Base-by-base conservation (phyloP, 768 basidiomycete species). In the Boletus sp. region DNA sequence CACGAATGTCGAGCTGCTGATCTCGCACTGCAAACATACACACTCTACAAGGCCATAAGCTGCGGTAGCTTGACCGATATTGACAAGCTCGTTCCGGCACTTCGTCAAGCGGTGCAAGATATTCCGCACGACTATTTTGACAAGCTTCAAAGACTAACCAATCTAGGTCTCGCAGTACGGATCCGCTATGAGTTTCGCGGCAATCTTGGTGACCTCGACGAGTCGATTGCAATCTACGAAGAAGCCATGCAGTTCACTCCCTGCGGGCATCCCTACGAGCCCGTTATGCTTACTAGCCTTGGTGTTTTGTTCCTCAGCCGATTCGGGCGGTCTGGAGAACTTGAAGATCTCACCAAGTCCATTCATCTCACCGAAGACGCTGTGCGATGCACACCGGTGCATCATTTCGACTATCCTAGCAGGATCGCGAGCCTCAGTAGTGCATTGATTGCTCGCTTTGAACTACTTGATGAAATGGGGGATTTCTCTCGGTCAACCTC, bases 111-210 rank as follows among this genome's bases (percentile, higher is more conserved):
- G 3, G 47, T 37, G 5, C 28, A 29, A 7, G 6, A 41, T 15
- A 12, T 15, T 35, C 50, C 47, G 5, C 28, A 37, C 0, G 39
- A 41, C 14, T 64, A 66, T 37, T 36, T 59, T 9, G 41, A 55
- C 32, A 55, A 40, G 39, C 24, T 40, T 11, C 18, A 8, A 18
- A 37, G 30, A n/a, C 29, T 63, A 2, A 50, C 14, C 50, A 67
- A 59, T 50, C 66, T 69, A 14, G 59, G 44, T 8, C 40, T 51
- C n/a, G 52, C 55, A 18, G 57, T 67, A 30, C 39, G 24, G 47
- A 11, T 32, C 11, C 51, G 51, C 1, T 62, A 54, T 17, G 36
- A 50, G n/a, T 20, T 46, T 12, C 14, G 3, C 2, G n/a, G 39
- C 5, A 6, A 45, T 18, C 7, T 17, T 11, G 28, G 6, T 24